Percentiles rank a stretch among this genome's conserved stretches.
These are phyloP conservation scores for Microcyclospora pomicola DNA, from an alignment of 2,329 filamentous ascomycete species.

Conservation along the genomic window DNA sequence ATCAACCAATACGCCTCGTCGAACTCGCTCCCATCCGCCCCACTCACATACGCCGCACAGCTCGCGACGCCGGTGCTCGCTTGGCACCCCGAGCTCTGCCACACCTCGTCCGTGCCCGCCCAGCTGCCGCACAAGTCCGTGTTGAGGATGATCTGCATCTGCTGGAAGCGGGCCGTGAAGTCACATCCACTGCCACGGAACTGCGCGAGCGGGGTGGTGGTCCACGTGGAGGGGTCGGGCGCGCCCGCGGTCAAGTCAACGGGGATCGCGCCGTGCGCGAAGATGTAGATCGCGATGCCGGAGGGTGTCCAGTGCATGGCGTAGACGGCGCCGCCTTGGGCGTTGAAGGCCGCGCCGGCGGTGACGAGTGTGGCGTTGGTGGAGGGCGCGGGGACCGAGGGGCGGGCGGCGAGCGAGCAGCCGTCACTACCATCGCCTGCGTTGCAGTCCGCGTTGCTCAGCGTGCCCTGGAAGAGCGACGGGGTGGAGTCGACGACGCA, in stretches of 20 bases:
- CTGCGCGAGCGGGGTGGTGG: slow-evolving; percentile 45
- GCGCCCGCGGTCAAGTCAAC: slow-evolving; percentile 43
- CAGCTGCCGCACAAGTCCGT: slow-evolving; percentile 54
- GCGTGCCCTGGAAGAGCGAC: slow-evolving; percentile 13
- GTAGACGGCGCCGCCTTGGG: slow-evolving; percentile 31
- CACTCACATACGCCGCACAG: slow-evolving; percentile 55
- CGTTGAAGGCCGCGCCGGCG: slow-evolving; percentile 40
- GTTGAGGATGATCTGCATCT: slow-evolving; percentile 62
- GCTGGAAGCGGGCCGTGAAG: slow-evolving; percentile 53
- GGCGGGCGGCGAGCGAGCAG: slow-evolving; percentile 31
- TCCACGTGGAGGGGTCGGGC: slow-evolving; percentile 58
- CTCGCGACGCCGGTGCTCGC: slow-evolving; percentile 40
- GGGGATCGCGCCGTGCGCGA: slow-evolving; percentile 54
- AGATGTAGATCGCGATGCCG: slow-evolving; percentile 70
- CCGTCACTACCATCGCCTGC: slow-evolving; percentile 28
- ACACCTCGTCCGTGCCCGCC: slow-evolving; percentile 52
- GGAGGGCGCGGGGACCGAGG: slow-evolving; percentile 36
- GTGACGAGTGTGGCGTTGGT: slow-evolving; percentile 18
- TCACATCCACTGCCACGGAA: slow-evolving; percentile 56
- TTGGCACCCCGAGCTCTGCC: slow-evolving; percentile 46
- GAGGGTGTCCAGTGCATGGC: slow-evolving; percentile 51
- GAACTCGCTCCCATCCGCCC: slow-evolving; percentile 56
- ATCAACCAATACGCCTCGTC: slow-evolving; percentile 63
- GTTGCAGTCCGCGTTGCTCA: slow-evolving; percentile 18
- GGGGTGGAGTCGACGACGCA: slow-evolving; percentile 27